Evolutionary conservation across 352 stramenopile genomes (phyloP).

Genomic region (Blastocystis sp.): DNA sequence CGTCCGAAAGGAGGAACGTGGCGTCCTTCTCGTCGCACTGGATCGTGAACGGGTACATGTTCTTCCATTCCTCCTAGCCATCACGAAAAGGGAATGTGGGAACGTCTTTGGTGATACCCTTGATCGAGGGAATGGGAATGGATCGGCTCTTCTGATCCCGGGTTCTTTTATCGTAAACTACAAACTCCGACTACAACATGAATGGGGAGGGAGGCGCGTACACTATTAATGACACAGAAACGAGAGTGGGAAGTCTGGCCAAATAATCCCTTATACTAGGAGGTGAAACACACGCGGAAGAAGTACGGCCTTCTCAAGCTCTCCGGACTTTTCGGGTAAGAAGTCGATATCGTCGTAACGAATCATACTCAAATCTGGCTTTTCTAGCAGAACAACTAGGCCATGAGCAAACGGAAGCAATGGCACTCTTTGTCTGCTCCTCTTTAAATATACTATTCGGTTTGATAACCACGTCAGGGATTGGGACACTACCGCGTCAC

Average conservation of each 20-base stretch:
- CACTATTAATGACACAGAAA: slow-evolving; percentile 66
- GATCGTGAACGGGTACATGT: slow-evolving; percentile 8
- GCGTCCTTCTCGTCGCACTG: neutral
- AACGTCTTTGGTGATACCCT: slow-evolving; percentile 6
- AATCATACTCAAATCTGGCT: neutral
- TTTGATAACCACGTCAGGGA: slow-evolving; percentile 43
- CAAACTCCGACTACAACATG: slow-evolving; percentile 11
- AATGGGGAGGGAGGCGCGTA: neutral
- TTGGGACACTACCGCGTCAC: slow-evolving; percentile 12
- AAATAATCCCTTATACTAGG: slow-evolving; percentile 45
- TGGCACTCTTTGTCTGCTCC: slow-evolving; percentile 34
- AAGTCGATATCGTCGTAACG: slow-evolving; percentile 63
- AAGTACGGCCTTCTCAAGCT: slow-evolving; percentile 6
- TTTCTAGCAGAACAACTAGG: slow-evolving; percentile 7
- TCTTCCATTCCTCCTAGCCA: slow-evolving; percentile 17
- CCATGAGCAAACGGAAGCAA: neutral
- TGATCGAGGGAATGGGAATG: slow-evolving; percentile 9
- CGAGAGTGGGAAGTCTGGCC: slow-evolving; percentile 14
- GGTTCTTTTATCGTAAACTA: slow-evolving; percentile 34
- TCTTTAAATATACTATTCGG: slow-evolving; percentile 35
- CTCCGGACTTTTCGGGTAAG: slow-evolving; percentile 18
- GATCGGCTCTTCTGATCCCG: neutral
- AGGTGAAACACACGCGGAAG: neutral
- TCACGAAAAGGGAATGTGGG: neutral
- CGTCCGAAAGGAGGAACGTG: neutral